Conservation (phyloP, 345 rosid genomes). For the Syzygium oleosum region DNA sequence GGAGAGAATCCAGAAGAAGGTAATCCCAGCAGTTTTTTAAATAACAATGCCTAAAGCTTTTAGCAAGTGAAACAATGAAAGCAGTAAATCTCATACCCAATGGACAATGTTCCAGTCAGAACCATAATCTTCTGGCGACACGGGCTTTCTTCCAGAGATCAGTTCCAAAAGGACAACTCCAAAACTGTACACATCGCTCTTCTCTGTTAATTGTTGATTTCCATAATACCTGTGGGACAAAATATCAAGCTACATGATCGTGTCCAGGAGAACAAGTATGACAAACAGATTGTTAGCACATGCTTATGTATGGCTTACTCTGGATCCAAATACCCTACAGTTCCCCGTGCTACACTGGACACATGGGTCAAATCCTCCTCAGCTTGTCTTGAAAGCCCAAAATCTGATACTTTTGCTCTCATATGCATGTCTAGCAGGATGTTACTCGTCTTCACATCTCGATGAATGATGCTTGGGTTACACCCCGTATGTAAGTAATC, state of each 20-base stretch:
- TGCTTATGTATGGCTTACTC: slow-evolving; percentile 41
- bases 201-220: slow-evolving; percentile 82
- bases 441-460: slow-evolving; percentile 95
- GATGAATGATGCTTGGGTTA: slow-evolving; percentile 88
- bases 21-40: background rate
- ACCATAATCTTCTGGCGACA: slow-evolving; percentile 79
- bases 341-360: slow-evolving; percentile 90
- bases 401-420: slow-evolving; percentile 97
- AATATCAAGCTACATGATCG: background rate
- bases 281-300: background rate
- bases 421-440: slow-evolving; percentile 83
- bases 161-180: slow-evolving; percentile 95
- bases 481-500: slow-evolving; percentile 97
- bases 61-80: background rate
- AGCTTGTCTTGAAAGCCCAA: slow-evolving; percentile 94
- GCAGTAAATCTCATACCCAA: slow-evolving; percentile 48
- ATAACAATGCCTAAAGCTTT: background rate
- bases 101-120: slow-evolving; percentile 81
- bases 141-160: slow-evolving; percentile 85
- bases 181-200: slow-evolving; percentile 96
- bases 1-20: background rate
- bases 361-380: slow-evolving; percentile 88
- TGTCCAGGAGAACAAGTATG: background rate
- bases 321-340: slow-evolving; percentile 95
- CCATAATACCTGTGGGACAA: slow-evolving; percentile 64